These are phyloP conservation scores for Serendipita vermifera DNA, from an alignment of 768 basidiomycete species.

Conservation along the genomic window DNA sequence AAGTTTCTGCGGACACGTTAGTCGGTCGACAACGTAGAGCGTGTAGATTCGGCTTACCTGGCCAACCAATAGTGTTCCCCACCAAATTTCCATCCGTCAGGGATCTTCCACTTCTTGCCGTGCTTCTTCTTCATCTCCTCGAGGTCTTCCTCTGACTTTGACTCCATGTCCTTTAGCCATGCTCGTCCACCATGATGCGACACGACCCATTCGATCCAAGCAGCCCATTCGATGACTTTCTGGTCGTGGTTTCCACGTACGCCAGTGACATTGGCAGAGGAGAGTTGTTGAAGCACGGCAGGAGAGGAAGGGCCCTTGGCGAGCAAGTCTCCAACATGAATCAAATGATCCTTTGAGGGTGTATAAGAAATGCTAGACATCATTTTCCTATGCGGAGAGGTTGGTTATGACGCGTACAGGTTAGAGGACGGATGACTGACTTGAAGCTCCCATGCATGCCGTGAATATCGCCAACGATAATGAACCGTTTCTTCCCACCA, in stretches of 20 bases:
- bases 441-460: slow-evolving; percentile 58
- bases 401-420: slow-evolving; percentile 10
- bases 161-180: slow-evolving; percentile 38
- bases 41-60: slow-evolving; percentile 25
- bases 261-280: slow-evolving; percentile 49
- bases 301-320: slow-evolving; percentile 59
- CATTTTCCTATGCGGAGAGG: slow-evolving; percentile 37
- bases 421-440: slow-evolving; percentile 40
- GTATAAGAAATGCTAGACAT: slow-evolving; percentile 50
- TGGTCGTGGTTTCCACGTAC: slow-evolving; percentile 96
- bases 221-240: slow-evolving; percentile 74
- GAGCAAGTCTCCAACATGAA: slow-evolving; percentile 76
- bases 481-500: slow-evolving; percentile 32
- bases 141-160: slow-evolving; percentile 30
- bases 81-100: slow-evolving; percentile 59
- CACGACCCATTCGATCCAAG: slow-evolving; percentile 72
- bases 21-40: slow-evolving; percentile 8
- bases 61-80: slow-evolving; percentile 70
- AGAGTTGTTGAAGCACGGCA: slow-evolving; percentile 51
- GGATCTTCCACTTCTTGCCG: slow-evolving; percentile 33
- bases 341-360: slow-evolving; percentile 46
- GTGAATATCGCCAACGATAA: slow-evolving; percentile 83
- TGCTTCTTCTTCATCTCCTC: slow-evolving; percentile 31
- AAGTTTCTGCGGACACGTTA: slow-evolving; percentile 31
- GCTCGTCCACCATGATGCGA: slow-evolving; percentile 31